phyloP scores from a whole-genome alignment of 768 basidiomycete species.

The Tulasnella sp. region DNA sequence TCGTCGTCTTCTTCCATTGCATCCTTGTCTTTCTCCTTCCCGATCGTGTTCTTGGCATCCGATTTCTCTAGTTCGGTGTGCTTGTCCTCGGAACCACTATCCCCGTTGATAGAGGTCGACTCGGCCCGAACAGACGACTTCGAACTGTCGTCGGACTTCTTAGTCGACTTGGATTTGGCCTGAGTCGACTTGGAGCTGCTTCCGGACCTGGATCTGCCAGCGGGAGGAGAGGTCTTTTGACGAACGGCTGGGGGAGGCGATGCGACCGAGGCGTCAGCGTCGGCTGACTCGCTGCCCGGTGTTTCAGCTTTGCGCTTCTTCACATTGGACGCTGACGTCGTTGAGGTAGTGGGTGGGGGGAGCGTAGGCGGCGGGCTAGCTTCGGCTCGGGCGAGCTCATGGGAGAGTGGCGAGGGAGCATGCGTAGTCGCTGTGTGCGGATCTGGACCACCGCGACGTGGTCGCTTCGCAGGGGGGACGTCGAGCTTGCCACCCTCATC shows the following conservation, averaged over 20 bases:
- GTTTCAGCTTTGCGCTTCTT: conserved; percentile 20
- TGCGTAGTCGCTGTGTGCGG: background rate
- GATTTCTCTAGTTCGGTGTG: background rate
- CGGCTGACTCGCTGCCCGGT: background rate
- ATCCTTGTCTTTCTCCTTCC: background rate
- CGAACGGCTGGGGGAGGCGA: conserved; percentile 15
- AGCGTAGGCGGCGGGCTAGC: conserved; percentile 2
- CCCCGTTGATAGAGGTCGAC: background rate
- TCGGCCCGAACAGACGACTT: background rate
- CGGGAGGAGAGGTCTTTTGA: background rate
- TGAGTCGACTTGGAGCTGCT: conserved; percentile 2
- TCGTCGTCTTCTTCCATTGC: background rate
- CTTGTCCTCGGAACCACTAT: background rate
- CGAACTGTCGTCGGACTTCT: background rate
- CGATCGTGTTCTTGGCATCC: background rate
- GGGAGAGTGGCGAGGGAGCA: conserved; percentile 23
- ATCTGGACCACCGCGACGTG: conserved; percentile 14
- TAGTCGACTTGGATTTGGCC: background rate
- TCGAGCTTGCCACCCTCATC: background rate
- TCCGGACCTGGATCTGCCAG: background rate
- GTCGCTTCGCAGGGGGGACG: conserved; percentile 14
- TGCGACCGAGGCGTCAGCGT: background rate
- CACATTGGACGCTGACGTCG: background rate
- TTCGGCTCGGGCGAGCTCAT: conserved; percentile 17
- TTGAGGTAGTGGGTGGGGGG: background rate